Conservation (phyloP, 345 rosid genomes). For the Eucalyptus marginata region DNA sequence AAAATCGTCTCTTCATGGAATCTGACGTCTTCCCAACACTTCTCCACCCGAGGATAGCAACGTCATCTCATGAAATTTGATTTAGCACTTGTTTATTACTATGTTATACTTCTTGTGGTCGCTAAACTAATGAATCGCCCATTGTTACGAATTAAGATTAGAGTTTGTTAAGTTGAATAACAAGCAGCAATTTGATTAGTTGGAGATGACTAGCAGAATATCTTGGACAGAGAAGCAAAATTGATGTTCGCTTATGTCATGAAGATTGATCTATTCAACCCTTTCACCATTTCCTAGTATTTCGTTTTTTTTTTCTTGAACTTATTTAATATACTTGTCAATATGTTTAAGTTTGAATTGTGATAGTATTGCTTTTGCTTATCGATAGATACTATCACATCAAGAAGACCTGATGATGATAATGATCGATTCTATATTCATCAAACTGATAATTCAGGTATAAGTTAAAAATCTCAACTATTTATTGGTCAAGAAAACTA, state of each 20-base stretch:
- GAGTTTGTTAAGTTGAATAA: neutral
- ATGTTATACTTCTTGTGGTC: neutral
- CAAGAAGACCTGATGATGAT: no score
- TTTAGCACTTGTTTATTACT: neutral
- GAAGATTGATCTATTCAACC: no score
- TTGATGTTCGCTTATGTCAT: no score
- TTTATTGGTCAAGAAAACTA: neutral
- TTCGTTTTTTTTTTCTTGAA: no score
- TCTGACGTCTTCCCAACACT: no score
- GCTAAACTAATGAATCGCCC: neutral
- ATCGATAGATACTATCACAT: no score
- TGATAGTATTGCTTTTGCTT: neutral
- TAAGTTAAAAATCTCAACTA: neutral
- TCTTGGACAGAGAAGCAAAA: neutral
- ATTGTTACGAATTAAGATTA: neutral
- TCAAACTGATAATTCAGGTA: no score
- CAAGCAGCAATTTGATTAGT: neutral
- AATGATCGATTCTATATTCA: no score
- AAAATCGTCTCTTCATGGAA: no score
- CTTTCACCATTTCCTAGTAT: neutral
- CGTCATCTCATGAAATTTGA: no score
- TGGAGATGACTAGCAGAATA: no score
- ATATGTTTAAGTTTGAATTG: neutral
- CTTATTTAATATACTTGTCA: neutral
- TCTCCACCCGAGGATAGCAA: no score